Evolutionary conservation across 176 grass and related monocot species (phyloP).

Genomic region (Echinochloa phyllopogon): DNA sequence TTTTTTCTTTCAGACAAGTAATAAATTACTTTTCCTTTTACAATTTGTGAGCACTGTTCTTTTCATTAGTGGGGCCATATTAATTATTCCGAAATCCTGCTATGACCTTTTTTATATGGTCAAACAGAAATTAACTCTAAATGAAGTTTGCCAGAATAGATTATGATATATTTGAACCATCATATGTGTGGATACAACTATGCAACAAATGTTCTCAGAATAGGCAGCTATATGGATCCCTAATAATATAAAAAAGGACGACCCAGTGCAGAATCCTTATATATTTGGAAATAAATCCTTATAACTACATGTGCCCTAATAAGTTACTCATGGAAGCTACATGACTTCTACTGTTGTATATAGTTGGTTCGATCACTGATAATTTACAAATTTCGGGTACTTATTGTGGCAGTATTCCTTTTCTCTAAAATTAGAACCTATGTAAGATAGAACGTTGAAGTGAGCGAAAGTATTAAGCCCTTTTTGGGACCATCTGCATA

Average conservation of each 20-base stretch:
- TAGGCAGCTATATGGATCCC: background rate
- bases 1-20: conserved; percentile 1
- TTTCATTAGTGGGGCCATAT: background rate
- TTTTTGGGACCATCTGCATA: conserved; percentile 34
- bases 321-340: conserved; percentile 20
- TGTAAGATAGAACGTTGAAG: conserved; percentile 1
- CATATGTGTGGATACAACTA: background rate
- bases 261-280: background rate
- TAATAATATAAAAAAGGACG: background rate
- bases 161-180: background rate
- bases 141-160: conserved; percentile 24
- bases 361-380: conserved; percentile 22
- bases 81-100: background rate
- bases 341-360: background rate
- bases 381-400: background rate
- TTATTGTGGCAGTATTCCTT: conserved; percentile 10
- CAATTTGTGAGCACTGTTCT: background rate
- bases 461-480: background rate
- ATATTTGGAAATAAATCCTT: conserved; percentile 24
- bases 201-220: background rate
- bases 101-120: conserved; percentile 12
- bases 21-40: background rate
- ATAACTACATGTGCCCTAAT: background rate
- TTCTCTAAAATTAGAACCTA: conserved; percentile 28
- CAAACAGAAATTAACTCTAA: background rate